Evolutionary conservation across 805 yeast genomes (phyloP), one percentile per base, ranked within the genome.

Genomic region (Candida piceae): DNA sequence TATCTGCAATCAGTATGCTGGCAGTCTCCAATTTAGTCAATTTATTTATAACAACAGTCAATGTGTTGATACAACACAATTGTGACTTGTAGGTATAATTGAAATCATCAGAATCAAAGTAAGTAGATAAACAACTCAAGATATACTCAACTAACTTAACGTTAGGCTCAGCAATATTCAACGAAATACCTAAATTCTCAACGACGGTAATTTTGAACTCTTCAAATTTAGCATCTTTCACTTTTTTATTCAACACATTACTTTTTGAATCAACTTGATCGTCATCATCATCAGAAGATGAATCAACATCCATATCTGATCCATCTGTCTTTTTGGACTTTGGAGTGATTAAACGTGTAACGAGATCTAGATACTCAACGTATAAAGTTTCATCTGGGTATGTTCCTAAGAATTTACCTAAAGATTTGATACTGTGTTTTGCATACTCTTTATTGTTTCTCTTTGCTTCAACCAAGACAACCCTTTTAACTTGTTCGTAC

Each of bases 391-490:
- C 52, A 29, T 55, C 55, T 13, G 55, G 55, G 39, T 45, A 57
- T 4, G 44, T 29, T 7, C 57, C 50, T 11, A 55, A 46, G 45
- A 70, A 85, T 13, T 55, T 60, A 3, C 85, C 83, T 26, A 77
- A 63, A 1, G 70, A 56, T 18, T 70, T 65, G 10, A 84, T 56
- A 1, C 82, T 74, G 15, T 70, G 67, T 33, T 64, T 66, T 35
- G 78, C 81, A 57, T 89, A 88, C 1, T 57, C 70, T 47, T 69
- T 72, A 51, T 85, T 86, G 29, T 75, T 72, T 45, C 94, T 67
- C 39, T 72, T 72, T 1, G 83, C 74, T 53, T 89, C 97, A 1
- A 66, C 61, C 3, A 67, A 38, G 1, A 82, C 72, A 1, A 72
- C 63, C 17, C 66, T 64, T 20, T 61, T 61, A 7, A 83, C 58